Evolutionary conservation across 1,139 yeast species (phyloP).

Genomic region (Geotrichum candidum): DNA sequence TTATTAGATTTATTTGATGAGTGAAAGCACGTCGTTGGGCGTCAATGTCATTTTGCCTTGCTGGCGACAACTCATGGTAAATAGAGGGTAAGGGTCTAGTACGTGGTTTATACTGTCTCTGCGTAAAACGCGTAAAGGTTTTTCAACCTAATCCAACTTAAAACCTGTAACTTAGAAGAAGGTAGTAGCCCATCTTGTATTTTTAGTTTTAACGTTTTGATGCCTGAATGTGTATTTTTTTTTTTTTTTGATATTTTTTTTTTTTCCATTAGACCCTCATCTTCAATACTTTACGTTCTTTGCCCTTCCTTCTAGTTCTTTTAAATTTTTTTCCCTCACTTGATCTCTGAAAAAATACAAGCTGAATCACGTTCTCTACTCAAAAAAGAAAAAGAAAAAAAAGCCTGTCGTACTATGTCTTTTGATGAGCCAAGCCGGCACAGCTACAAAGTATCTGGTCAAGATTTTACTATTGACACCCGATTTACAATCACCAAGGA

Average conservation of each 20-base stretch:
- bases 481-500: slow-evolving; percentile 18
- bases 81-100: slow-evolving; percentile 2
- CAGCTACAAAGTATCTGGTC: slow-evolving; percentile 20
- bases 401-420: neutral
- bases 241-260: neutral
- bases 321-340: neutral
- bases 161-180: neutral
- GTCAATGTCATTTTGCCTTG: neutral
- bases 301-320: neutral
- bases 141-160: neutral
- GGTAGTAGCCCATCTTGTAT: neutral
- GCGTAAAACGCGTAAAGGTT: neutral
- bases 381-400: neutral
- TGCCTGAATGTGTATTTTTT: neutral
- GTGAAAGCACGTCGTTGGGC: neutral
- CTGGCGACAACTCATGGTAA: neutral
- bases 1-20: neutral
- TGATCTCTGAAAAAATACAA: neutral
- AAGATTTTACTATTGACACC: slow-evolving; percentile 19
- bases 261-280: neutral
- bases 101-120: neutral
- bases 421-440: slow-evolving; percentile 17
- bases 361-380: neutral
- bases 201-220: neutral
- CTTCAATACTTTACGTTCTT: neutral